Conservation (phyloP, 306 rosid species). For the Gastrolobium villosum region DNA sequence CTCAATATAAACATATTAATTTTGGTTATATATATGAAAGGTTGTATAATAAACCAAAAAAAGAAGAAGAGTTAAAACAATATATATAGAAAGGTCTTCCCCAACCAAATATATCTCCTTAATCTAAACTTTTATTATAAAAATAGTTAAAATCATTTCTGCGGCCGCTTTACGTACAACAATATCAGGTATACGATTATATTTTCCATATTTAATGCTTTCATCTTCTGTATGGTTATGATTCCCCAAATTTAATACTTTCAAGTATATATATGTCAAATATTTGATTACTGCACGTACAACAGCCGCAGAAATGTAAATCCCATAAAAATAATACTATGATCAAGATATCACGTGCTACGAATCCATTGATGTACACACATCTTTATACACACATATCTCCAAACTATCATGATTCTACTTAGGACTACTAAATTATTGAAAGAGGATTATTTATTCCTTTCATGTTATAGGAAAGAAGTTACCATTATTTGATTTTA, state of each 20-base stretch:
- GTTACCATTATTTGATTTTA: neutral
- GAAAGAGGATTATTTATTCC: neutral
- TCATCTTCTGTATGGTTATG: too few relatives aligned
- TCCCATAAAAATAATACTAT: neutral
- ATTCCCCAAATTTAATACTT: too few relatives aligned
- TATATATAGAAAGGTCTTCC: neutral
- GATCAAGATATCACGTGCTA: conserved; percentile 46
- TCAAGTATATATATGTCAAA: too few relatives aligned
- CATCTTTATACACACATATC: conserved; percentile 15
- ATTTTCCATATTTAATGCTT: too few relatives aligned
- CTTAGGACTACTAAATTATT: conserved; percentile 33
- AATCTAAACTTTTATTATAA: too few relatives aligned
- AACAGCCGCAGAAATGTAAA: too few relatives aligned
- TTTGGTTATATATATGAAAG: neutral
- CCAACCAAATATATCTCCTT: too few relatives aligned
- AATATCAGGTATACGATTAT: too few relatives aligned
- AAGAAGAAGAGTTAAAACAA: neutral
- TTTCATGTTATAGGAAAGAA: neutral
- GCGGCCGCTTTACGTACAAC: too few relatives aligned
- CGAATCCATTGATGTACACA: conserved; percentile 42
- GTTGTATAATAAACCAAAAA: neutral
- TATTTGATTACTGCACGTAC: too few relatives aligned
- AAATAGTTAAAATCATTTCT: too few relatives aligned
- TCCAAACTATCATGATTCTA: conserved; percentile 33
- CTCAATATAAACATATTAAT: neutral